These are phyloP conservation scores for Closterium sp. DNA, from an alignment of 139 green algal genomes.

Conservation along the genomic window DNA sequence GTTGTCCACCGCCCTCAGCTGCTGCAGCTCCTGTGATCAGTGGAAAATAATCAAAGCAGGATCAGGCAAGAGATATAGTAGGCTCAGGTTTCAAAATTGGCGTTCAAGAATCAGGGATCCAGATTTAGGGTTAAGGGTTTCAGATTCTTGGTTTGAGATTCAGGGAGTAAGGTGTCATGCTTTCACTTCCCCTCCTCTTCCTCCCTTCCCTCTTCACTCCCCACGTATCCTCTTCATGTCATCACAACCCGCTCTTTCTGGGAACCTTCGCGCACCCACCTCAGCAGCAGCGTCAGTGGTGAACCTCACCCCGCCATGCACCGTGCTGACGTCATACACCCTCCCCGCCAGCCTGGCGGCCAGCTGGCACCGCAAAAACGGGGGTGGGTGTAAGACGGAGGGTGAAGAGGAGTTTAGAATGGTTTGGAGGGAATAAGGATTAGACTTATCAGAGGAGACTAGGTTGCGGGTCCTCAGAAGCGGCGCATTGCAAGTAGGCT, in stretches of 20 bases:
- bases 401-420: too few species aligned
- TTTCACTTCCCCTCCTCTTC: neutral
- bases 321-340: neutral
- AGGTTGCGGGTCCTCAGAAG: too few species aligned
- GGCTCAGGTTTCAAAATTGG: neutral
- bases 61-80: neutral
- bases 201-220: neutral
- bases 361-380: neutral
- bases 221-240: neutral
- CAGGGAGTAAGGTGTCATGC: too few species aligned
- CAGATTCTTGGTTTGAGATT: neutral
- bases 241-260: neutral
- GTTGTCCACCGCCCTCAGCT: neutral
- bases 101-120: too few species aligned
- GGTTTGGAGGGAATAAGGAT: neutral
- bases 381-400: too few species aligned
- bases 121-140: too few species aligned
- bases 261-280: neutral
- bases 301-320: neutral
- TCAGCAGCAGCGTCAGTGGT: neutral
- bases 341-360: neutral
- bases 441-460: neutral
- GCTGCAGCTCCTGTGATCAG: neutral
- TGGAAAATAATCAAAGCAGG: neutral
- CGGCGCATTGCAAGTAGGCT: neutral